A percentile compares a stretch with the other conserved stretches of the same genome.
phyloP scores from a whole-genome alignment of 192 early-diverging fungal genomes.

The Haplosporangium gracile region DNA sequence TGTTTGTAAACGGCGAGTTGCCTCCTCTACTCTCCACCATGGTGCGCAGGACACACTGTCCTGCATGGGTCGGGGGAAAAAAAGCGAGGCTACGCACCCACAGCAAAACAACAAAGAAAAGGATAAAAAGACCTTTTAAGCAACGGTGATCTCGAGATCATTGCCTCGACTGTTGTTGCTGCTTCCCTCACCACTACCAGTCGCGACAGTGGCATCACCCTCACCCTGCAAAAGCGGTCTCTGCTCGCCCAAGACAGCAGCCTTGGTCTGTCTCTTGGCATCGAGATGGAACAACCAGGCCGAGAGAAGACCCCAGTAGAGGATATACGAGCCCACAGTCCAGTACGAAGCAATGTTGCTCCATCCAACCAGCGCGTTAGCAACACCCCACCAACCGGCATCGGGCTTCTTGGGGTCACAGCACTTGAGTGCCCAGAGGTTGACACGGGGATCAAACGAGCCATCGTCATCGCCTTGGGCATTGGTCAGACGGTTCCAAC shows the following conservation, averaged over 20 bases:
- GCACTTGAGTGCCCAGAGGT: constrained; percentile 74
- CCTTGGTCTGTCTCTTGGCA: constrained; percentile 32
- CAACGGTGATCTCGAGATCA: constrained; percentile 35
- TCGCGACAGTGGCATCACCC: constrained; percentile 69
- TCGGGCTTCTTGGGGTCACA: constrained; percentile 67
- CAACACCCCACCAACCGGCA: constrained; percentile 74
- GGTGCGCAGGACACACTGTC: neutral
- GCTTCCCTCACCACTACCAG: constrained; percentile 81
- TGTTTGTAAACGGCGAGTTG: no score
- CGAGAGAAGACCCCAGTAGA: constrained; percentile 79
- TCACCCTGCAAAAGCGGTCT: constrained; percentile 75
- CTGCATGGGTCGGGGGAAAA: neutral
- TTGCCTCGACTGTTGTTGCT: constrained; percentile 69
- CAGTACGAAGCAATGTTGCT: constrained; percentile 68
- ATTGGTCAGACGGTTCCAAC: constrained; percentile 71
- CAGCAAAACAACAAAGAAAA: neutral
- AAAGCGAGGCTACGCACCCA: neutral
- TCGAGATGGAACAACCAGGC: constrained; percentile 63
- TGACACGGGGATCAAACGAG: constrained; percentile 64
- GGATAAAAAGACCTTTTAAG: neutral
- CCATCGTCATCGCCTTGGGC: constrained; percentile 72
- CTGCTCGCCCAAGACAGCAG: constrained; percentile 39
- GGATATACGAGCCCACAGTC: constrained; percentile 73
- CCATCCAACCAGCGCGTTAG: constrained; percentile 85
- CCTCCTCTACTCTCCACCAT: neutral